Evolutionary conservation across 2,329 filamentous ascomycete species (phyloP), one percentile per base, ranked within the genome.

Genomic region (Pyrenochaeta sp.): DNA sequence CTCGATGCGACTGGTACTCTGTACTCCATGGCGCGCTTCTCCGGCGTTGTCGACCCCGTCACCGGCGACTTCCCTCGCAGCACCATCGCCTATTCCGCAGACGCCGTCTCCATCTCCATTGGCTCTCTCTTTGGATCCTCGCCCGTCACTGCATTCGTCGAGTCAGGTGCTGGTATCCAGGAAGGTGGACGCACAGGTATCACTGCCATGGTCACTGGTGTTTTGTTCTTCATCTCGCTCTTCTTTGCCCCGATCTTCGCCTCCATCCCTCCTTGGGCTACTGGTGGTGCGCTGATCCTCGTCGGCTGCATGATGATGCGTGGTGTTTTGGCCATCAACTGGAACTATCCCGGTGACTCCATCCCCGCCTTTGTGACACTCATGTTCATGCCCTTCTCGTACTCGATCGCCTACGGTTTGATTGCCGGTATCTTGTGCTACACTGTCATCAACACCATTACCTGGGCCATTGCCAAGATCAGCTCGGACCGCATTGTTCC

Each of bases 211-310:
- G 81, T 85, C 7, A 89, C 90, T 0, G 92, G 92, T 3, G 42
- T 96, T 39, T 92, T 90, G 77, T 96, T 96, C 80, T 71, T 74
- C 53, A 85, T 96, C 70, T 87, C 90, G 46, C 84, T 96, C 54
- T 96, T 96, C 82, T 96, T 96, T 72, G 91, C 91, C 0, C 92
- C 92, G 0, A 94, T 96, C 52, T 96, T 96, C 69, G 91, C 92
- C 4, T 93, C 90, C 0, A 95, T 96, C 51, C 92, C 92, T 2
- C 88, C 91, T 0, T 96, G 91, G 90, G 92, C 92, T 1, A 96
- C 92, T 0, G 92, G 92, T 37, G 92, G 90, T 72, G 92, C 92
- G n/a, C 83, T 96, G 20, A 83, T 96, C 63, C 85, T 96, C 37
- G 90, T 96, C 45, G 92, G 92, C 14, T 87, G 88, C 33, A 89